Conservation (phyloP, 495 filamentous ascomycete species). For the Patellaria atrata region DNA sequence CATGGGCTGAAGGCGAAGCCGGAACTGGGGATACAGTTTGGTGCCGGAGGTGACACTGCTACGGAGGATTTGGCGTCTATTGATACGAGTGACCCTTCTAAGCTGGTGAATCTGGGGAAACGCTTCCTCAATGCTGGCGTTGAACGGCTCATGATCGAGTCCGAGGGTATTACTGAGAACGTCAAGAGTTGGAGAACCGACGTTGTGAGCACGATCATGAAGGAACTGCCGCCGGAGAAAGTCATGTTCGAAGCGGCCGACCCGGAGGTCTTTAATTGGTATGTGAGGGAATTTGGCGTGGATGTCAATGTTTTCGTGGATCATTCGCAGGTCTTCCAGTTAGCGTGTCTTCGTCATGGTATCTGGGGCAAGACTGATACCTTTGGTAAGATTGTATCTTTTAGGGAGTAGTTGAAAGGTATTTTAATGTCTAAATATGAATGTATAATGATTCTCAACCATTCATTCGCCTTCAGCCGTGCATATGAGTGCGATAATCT, state of each 20-base stretch:
- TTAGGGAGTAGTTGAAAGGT: no score
- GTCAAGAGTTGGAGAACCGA: slow-evolving; percentile 42
- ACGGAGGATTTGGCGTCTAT: slow-evolving; percentile 35
- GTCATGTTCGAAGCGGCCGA: slow-evolving; percentile 53
- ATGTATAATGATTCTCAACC: no score
- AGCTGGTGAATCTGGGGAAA: slow-evolving; percentile 36
- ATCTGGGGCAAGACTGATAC: slow-evolving; percentile 46
- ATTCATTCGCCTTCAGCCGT: no score
- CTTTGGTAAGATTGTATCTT: slow-evolving; percentile 43
- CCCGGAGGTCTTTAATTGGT: slow-evolving; percentile 44
- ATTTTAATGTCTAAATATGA: no score
- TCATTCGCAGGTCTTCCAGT: slow-evolving; percentile 46
- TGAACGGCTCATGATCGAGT: slow-evolving; percentile 47
- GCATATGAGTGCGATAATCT: no score
- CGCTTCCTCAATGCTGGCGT: slow-evolving; percentile 41
- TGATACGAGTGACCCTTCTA: slow-evolving; percentile 38
- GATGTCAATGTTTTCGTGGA: slow-evolving; percentile 48
- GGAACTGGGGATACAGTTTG: slow-evolving; percentile 46
- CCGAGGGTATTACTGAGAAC: slow-evolving; percentile 49
- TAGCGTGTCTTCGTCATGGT: slow-evolving; percentile 37
- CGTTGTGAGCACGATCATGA: slow-evolving; percentile 40
- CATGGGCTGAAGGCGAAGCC: slow-evolving; percentile 42
- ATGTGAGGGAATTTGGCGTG: slow-evolving; percentile 43
- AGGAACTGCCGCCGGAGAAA: slow-evolving; percentile 37
- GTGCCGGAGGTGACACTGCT: slow-evolving; percentile 42